Base-by-base conservation (phyloP, 495 filamentous ascomycete species). In the Penicillium diatomitis region DNA sequence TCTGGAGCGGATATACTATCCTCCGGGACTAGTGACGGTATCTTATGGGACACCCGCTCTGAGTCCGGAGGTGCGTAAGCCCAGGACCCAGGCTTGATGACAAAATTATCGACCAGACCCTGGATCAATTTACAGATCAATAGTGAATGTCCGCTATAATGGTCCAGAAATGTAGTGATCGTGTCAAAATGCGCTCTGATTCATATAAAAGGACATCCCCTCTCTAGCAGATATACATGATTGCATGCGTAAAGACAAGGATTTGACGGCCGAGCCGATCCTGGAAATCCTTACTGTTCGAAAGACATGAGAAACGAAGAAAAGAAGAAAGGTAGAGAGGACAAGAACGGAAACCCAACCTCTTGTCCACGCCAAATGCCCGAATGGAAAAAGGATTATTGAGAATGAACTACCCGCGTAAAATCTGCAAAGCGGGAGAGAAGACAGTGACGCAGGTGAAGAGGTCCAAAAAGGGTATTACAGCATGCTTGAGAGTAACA, bases 311-410 rank as follows among this genome's bases (percentile, higher is more conserved):
- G 49, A 53, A 52, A 53, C 49, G 38, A 48, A 51, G 56, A 30
- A 48, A 48, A 49, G 35, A 51, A 6, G 9, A 8, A 44, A 20
- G 41, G 8, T n/a, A 32, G 12, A 20, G 27, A 29, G 30, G 34
- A 30, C 44, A 27, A 46, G 31, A 30, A 35, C 8, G 32, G 51
- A 55, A 35, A 53, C 44, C 46, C 44, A 47, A 50, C 50, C 32
- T 45, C 56, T 54, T 41, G 36, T 63, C 59, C 60, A 66, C 64
- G 61, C 64, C 61, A 57, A 57, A 69, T 68, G 62, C 67, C 66
- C 64, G 46, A 44, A 56, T 48, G 27, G 31, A 44, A 56, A 54
- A 55, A 33, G 38, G 54, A 62, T 32, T 48, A 47, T 56, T 58
- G 50, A 56, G 46, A 54, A 64, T 57, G 44, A 39, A 65, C 67